Conservation (phyloP, 1,139 yeast genomes). For the Yamadazyma dushanensis region DNA sequence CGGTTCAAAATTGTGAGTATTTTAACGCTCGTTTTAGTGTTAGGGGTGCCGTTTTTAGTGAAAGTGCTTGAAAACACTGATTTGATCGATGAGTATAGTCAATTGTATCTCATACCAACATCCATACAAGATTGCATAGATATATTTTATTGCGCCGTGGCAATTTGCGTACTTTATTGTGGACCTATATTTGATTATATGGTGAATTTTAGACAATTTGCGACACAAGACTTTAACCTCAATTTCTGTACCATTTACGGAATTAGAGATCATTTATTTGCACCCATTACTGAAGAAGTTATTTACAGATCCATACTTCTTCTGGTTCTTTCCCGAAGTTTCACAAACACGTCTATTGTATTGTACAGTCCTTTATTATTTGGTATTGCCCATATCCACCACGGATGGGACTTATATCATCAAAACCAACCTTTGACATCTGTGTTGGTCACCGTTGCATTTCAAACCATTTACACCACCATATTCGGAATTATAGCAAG, state of each 20-base stretch:
- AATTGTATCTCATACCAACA: conserved; percentile 2
- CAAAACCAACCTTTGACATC: conserved; percentile 3
- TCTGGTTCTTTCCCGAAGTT: conserved; percentile 30
- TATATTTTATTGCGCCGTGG: conserved; percentile 3
- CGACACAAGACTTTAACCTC: conserved; percentile 16
- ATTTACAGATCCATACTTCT: conserved; percentile 69
- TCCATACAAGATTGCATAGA: neutral
- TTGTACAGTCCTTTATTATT: conserved; percentile 67
- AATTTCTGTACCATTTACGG: conserved; percentile 46
- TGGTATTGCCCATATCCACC: conserved; percentile 92
- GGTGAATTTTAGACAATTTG: neutral
- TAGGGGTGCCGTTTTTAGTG: conserved; percentile 23
- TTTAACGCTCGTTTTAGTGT: conserved; percentile 30
- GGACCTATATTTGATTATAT: conserved; percentile 59
- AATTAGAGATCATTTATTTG: conserved; percentile 66
- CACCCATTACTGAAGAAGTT: conserved; percentile 87
- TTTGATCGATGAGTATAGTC: neutral
- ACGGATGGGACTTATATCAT: conserved; percentile 54
- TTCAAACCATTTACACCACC: conserved; percentile 74
- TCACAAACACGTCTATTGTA: conserved; percentile 26
- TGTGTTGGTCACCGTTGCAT: conserved; percentile 15
- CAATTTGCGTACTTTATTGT: conserved; percentile 47
- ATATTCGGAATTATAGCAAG: conserved; percentile 79
- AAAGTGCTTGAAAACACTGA: neutral
- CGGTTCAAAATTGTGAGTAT: conserved; percentile 36